Evolutionary conservation across 2,329 filamentous ascomycete genomes (phyloP), one percentile per base, ranked within the genome.

Genomic region (Lasiodiplodia sp.): DNA sequence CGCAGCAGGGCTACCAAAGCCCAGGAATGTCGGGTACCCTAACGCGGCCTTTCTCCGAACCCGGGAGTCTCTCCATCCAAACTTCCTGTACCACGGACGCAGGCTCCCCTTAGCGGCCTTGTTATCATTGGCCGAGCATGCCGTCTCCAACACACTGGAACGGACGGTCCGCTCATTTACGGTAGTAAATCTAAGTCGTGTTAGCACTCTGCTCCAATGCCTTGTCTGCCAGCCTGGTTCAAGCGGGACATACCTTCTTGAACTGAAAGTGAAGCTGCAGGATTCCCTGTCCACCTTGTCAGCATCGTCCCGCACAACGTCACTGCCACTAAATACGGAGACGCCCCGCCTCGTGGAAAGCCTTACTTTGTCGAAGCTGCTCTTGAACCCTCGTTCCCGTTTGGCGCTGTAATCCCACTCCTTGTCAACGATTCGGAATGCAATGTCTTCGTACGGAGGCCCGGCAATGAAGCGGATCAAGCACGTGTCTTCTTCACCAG

Each of bases 371-470:
- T 99, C 96, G 80, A 98, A 99, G 71, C 92, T 97, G 81, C 94
- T 97, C 79, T 89, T 94, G 82, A 98, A 99, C 1, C 96, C 96
- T 69, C 96, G 88, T 75, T 99, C 96, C 74, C 91, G 88, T 82
- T 97, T 98, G 2, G 95, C 93, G 78, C 93, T 97, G 78, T 97
- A 99, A 80, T 99, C 96, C 96, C 96, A 99, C 81, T 99, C 96
- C 72, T 96, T 95, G 80, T 99, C 96, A 49, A 99, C 94, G 73
- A 99, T 97, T 49, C 95, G 89, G 77, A 99, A 99, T 10, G 95
- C 96, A 76, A 99, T 91, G 76, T 99, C 96, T 80, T 97, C 93
- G 78, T 99, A 99, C 5, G 96, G 96, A 4, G 95, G 92, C 0
- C 96, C 96, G 28, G 95, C 93, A 77, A 97, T 92, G 82, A 99